Conservation (phyloP, 192 early-diverging fungal genomes). For the Backusella westeae region DNA sequence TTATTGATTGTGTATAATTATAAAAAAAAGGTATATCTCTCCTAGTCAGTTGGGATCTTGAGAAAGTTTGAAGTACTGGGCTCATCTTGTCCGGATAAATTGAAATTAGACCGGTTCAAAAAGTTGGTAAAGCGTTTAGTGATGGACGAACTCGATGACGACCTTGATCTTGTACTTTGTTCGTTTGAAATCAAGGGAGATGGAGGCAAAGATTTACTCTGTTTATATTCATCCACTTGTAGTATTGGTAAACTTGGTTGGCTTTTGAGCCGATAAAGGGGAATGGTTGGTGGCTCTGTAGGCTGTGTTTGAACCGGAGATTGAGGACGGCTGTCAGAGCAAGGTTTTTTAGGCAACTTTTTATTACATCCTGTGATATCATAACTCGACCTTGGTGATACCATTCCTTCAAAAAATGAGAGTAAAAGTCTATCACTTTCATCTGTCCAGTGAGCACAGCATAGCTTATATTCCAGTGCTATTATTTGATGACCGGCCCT, state of each 20-base stretch:
- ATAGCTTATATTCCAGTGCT: conserved; percentile 68
- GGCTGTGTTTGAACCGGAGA: not conserved
- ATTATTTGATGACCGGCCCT: conserved; percentile 48
- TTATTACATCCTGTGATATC: not conserved
- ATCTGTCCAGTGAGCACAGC: conserved; percentile 69
- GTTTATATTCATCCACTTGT: not conserved
- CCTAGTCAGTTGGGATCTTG: not conserved
- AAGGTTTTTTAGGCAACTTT: not conserved
- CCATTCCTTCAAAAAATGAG: conserved; percentile 35
- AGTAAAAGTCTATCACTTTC: conserved; percentile 52
- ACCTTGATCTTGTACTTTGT: not conserved
- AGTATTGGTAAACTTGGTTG: conserved; percentile 2
- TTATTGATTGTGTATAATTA: too few species aligned
- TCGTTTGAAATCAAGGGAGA: not conserved
- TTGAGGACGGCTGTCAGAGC: not conserved
- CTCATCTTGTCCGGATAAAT: not conserved
- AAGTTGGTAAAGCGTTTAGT: conserved; percentile 5
- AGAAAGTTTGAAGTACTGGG: not conserved
- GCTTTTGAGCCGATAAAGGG: not conserved
- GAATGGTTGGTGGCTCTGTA: not conserved
- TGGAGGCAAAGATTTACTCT: not conserved
- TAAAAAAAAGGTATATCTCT: not conserved
- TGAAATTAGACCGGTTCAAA: not conserved
- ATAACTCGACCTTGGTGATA: not conserved
- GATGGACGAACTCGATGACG: not conserved